Evolutionary conservation across 352 stramenopile species (phyloP).

Genomic region (Phytophthora cryptogea): DNA sequence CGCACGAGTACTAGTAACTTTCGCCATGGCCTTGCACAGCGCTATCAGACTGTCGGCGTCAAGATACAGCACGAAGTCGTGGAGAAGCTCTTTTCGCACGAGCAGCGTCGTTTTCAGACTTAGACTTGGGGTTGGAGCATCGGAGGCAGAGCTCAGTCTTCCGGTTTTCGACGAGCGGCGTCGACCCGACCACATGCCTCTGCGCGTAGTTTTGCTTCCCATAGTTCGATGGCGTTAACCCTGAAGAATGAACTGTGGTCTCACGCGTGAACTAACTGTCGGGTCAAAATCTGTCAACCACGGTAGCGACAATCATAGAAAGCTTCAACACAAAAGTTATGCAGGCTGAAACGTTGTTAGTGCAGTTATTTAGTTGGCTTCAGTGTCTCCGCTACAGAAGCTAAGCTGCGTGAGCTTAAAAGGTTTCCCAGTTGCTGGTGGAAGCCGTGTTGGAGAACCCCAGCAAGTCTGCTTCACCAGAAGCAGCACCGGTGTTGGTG

Average conservation of each 20-base stretch:
- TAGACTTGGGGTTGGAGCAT: background rate
- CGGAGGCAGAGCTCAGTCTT: slow-evolving; percentile 8
- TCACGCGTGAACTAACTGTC: slow-evolving; percentile 8
- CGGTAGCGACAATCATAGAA: background rate
- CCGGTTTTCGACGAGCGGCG: slow-evolving; percentile 23
- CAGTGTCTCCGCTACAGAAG: background rate
- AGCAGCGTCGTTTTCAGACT: slow-evolving; percentile 17
- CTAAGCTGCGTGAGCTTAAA: slow-evolving; percentile 34
- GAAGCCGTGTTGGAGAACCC: slow-evolving; percentile 40
- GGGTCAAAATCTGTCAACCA: slow-evolving; percentile 10
- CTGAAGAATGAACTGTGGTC: background rate
- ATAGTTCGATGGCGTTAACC: background rate
- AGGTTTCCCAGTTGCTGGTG: slow-evolving; percentile 60
- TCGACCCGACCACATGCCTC: slow-evolving; percentile 2
- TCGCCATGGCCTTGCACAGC: slow-evolving; percentile 21
- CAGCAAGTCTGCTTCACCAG: slow-evolving; percentile 37
- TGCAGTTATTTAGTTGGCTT: slow-evolving; percentile 7
- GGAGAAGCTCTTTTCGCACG: slow-evolving; percentile 28
- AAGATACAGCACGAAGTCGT: slow-evolving; percentile 26
- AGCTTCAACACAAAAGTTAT: slow-evolving; percentile 5
- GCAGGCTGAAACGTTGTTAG: background rate
- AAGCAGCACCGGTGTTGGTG: slow-evolving; percentile 7
- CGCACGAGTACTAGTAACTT: background rate
- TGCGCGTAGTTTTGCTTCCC: slow-evolving; percentile 8
- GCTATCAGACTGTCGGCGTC: slow-evolving; percentile 8